phyloP scores from a whole-genome alignment of 768 basidiomycete species.

The Russula olivacea region DNA sequence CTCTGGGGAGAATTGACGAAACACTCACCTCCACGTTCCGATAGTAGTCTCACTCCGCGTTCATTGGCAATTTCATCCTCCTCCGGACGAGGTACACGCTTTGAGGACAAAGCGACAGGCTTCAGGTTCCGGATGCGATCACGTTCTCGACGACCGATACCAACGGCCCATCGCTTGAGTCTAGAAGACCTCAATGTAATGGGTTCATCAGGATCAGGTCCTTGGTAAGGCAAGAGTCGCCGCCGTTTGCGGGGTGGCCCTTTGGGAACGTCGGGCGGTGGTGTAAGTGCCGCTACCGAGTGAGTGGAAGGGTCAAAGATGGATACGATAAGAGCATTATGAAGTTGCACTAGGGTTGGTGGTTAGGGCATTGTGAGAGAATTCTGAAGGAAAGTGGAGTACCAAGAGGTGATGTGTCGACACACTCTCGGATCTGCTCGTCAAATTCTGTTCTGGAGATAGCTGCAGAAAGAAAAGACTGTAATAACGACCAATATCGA shows the following conservation, averaged over 20 bases:
- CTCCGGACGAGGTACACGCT: constrained; percentile 42
- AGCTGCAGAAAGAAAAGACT: constrained; percentile 58
- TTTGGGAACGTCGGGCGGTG: constrained; percentile 57
- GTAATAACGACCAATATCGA: constrained; percentile 58
- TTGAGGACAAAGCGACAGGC: constrained; percentile 36
- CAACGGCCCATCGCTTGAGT: constrained; percentile 69
- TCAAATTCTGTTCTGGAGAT: constrained; percentile 75
- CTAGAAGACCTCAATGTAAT: constrained; percentile 53
- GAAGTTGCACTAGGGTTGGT: constrained; percentile 54
- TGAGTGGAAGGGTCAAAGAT: constrained; percentile 74
- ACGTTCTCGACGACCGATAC: constrained; percentile 66
- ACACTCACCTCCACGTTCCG: constrained; percentile 58
- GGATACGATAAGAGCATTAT: constrained; percentile 80
- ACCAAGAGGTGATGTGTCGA: constrained; percentile 55
- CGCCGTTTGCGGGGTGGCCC: constrained; percentile 63
- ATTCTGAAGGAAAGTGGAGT: neutral
- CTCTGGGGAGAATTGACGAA: neutral
- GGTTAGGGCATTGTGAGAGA: constrained; percentile 9
- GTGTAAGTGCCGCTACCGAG: constrained; percentile 59
- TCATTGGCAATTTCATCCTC: constrained; percentile 67
- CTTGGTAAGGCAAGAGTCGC: constrained; percentile 65
- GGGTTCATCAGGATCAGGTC: constrained; percentile 48
- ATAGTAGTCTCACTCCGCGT: constrained; percentile 56
- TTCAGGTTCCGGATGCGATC: constrained; percentile 57
- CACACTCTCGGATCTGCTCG: constrained; percentile 53